These are phyloP conservation scores for Thelonectria blattea DNA, from an alignment of 2,329 filamentous ascomycete species.

Conservation along the genomic window DNA sequence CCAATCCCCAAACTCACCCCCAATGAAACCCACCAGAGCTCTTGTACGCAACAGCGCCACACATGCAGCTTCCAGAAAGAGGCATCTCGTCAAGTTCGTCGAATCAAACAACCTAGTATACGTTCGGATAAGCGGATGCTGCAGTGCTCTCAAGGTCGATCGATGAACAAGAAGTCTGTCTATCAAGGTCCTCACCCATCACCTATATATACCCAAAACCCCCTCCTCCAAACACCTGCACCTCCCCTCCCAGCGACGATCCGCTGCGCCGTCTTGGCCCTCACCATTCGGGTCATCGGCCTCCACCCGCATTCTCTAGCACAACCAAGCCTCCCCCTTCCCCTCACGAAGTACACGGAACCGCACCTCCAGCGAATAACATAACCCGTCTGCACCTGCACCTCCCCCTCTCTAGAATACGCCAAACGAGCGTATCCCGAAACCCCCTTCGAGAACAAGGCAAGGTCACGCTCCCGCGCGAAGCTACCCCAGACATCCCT, in stretches of 20 bases:
- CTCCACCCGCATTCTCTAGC: neutral
- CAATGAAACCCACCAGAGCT: constrained; percentile 38
- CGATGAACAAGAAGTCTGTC: neutral
- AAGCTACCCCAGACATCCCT: neutral
- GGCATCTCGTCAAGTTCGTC: constrained; percentile 22
- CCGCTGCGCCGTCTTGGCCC: neutral
- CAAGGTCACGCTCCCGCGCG: neutral
- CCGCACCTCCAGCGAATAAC: constrained; percentile 10
- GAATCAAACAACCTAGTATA: neutral
- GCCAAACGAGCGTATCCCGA: neutral
- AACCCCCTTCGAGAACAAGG: neutral
- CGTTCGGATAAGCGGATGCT: neutral
- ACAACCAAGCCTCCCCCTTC: neutral
- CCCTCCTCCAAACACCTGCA: neutral
- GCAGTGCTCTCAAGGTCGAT: neutral
- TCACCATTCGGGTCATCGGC: neutral
- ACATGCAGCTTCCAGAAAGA: constrained; percentile 46
- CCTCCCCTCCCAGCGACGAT: neutral
- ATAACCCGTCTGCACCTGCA: neutral
- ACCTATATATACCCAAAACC: neutral
- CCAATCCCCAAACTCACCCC: neutral
- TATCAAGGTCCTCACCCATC: constrained; percentile 4
- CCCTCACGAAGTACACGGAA: neutral
- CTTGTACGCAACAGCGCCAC: constrained; percentile 44
- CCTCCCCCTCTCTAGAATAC: neutral